Evolutionary conservation across 1,139 yeast species (phyloP), one percentile per base, ranked within the genome.

Genomic region (Pichiaceae sp.): DNA sequence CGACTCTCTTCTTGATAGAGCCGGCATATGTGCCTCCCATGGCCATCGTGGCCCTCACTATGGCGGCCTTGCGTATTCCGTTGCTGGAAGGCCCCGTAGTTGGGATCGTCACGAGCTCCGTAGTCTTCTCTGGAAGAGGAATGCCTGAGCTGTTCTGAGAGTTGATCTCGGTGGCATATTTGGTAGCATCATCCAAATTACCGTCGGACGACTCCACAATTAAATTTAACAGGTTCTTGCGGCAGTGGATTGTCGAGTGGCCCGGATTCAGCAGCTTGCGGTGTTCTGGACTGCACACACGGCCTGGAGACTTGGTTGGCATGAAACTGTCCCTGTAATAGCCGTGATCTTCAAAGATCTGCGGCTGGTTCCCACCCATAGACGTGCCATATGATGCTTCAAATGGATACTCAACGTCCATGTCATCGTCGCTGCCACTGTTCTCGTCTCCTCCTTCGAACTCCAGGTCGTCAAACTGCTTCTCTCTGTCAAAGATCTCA

Each of bases 111-210:
- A 79, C 83, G 17, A 73, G 65, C 52, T 78, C 86, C 42, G 72
- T 70, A 3, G 65, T 61, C 38, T 66, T 68, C 37, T 71, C 77
- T 0, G 86, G 85, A 17, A 76, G 55, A 5, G 83, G 83, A 38
- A 80, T 70, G 8, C 81, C 83, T 42, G 70, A 75, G 42, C 78
- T 68, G 43, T 74, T 73, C 28, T 73, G 66, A 0, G 85, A 71
- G 52, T 81, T 81, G 34, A 81, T 66, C 53, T 80, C 89, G 2
- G 89, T 81, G 2, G 86, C 91, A 56, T 74, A 80, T 45, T 72
- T 74, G 4, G 89, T 80, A 6, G 89, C 89, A 51, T 81, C 89
- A 44, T 70, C 72, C 17, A 77, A 50, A 38, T 67, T 66, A 0
- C 87, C 87, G 19, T 78, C 76, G 53, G 79, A 74, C 2, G 87